Conservation (phyloP, 2,329 filamentous ascomycete species). For the Epichloe sp. region DNA sequence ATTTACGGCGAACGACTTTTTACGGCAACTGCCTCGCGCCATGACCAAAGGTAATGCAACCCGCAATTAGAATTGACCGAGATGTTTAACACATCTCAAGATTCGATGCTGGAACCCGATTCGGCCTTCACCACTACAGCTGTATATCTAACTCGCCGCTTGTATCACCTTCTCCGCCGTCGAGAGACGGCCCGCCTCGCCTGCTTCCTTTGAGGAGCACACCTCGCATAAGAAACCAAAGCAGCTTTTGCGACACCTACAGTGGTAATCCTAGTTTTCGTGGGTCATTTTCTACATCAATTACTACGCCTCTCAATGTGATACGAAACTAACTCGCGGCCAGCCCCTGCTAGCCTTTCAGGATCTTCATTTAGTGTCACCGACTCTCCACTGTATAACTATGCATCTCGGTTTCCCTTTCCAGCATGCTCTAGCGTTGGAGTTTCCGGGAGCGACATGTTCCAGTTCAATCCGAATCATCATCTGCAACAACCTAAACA, state of each 20-base stretch:
- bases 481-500: conserved; percentile 15
- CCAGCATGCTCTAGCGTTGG: conserved; percentile 12
- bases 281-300: neutral
- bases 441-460: conserved; percentile 14
- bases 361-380: conserved; percentile 18
- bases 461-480: conserved; percentile 12
- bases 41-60: conserved; percentile 14
- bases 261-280: conserved; percentile 4
- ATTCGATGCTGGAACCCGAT: conserved; percentile 20
- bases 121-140: conserved; percentile 23
- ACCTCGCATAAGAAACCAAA: conserved; percentile 10
- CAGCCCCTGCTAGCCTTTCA: conserved; percentile 14
- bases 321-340: conserved; percentile 4
- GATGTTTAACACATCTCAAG: conserved; percentile 10
- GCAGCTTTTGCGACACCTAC: conserved; percentile 3
- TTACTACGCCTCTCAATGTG: neutral
- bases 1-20: conserved; percentile 13
- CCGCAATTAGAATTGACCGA: neutral
- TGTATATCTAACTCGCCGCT: conserved; percentile 26
- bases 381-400: conserved; percentile 19
- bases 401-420: conserved; percentile 17
- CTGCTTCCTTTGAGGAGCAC: conserved; percentile 13
- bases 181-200: conserved; percentile 15
- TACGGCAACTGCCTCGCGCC: conserved; percentile 8
- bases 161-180: conserved; percentile 21